These are phyloP conservation scores for Lachnellula hyalina DNA, from an alignment of 2,329 filamentous ascomycete species.

Conservation along the genomic window DNA sequence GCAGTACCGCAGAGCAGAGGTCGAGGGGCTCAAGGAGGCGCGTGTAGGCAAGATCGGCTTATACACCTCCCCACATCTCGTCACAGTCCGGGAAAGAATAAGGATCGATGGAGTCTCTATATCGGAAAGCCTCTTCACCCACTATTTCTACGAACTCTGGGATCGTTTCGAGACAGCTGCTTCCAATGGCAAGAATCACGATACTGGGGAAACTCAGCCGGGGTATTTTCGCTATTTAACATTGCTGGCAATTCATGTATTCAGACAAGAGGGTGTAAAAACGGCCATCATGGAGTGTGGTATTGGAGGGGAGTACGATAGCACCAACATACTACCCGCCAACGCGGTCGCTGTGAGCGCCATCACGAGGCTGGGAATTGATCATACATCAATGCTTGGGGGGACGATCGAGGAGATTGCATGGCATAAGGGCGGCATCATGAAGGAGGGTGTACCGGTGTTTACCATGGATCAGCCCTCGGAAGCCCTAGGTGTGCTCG, in stretches of 20 bases:
- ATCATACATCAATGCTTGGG: conserved; percentile 78
- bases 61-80: conserved; percentile 65
- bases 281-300: conserved; percentile 87
- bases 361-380: conserved; percentile 77
- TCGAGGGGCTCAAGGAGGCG: conserved; percentile 3
- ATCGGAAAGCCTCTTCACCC: conserved; percentile 52
- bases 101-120: conserved; percentile 55
- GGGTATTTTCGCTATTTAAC: conserved; percentile 92
- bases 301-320: conserved; percentile 89
- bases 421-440: conserved; percentile 89
- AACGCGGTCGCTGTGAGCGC: conserved; percentile 56
- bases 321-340: conserved; percentile 72
- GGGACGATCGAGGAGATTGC: conserved; percentile 75
- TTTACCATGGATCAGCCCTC: conserved; percentile 57
- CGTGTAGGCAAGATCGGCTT: conserved; percentile 44
- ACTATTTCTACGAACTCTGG: conserved; percentile 65
- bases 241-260: conserved; percentile 80
- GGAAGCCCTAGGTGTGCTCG: conserved; percentile 53
- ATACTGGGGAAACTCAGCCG: conserved; percentile 51
- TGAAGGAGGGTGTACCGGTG: conserved; percentile 60
- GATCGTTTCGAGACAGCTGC: conserved; percentile 41
- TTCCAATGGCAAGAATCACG: conserved; percentile 9
- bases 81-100: conserved; percentile 64
- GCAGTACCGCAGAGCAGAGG: conserved; percentile 37
- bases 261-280: conserved; percentile 68